Evolutionary conservation across 1,139 yeast genomes (phyloP), one percentile per base, ranked within the genome.

Genomic region (Zygotorulaspora mrakii): DNA sequence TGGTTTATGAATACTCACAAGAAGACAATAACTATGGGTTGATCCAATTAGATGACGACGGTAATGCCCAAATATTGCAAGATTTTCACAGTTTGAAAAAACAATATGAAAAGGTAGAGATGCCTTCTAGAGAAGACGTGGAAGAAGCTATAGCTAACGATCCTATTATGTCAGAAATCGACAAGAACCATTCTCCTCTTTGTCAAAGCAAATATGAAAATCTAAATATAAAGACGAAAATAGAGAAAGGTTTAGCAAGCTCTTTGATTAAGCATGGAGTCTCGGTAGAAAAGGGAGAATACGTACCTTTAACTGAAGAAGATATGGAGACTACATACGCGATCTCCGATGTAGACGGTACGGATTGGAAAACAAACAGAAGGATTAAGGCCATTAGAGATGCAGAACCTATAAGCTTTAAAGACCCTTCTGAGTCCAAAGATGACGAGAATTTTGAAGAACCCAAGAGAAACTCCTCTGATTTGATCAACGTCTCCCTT

Each of bases 21-120:
- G 97, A 87, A 57, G 77, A 82, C 17, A 88, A 88, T 59, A 78
- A 84, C 57, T 91, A 91, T 64, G 98, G 98, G 0, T 69, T 91
- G 30, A 95, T 91, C 2, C 74, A 76, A 39, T 62, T 82, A 11
- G 73, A 73, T 43, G 56, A 56, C 2, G 67, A 72, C 34, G 91
- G 89, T 0, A 72, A 77, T 54, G 79, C 73, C 1, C 66, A 67
- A 26, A 40, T 82, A 2, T 61, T 78, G 35, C 59, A 68, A 3
- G 94, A 83, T 57, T 83, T 70, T 52, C 58, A 69, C 14, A 61
- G 69, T 16, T 69, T 82, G 40, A 76, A 74, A 50, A 48, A 59
- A 1, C 79, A 74, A 50, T 73, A 73, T 43, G 61, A 67, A n/a
- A 51, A 65, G 6, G 56, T 57, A 14, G 55, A 52, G 11, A 36